Evolutionary conservation across 1,284 basidiomycete species (phyloP), one percentile per base, ranked within the genome.

Genomic region (Papiliotrema flavescens): DNA sequence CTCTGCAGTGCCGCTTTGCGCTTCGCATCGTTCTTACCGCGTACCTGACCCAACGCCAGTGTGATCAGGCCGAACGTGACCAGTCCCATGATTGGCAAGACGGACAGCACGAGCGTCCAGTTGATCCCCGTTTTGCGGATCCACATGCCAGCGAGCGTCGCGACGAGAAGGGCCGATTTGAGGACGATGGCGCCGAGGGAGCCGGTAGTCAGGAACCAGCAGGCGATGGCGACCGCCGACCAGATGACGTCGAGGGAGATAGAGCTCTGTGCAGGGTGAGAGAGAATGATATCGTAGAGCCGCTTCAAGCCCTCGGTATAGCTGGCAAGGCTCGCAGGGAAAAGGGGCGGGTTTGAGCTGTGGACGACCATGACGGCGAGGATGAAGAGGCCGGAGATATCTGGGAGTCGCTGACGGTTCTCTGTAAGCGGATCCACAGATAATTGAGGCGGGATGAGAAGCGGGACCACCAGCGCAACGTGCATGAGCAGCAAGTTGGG

Each of bases 231-330:
- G 49, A 69, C 35, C 0, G 28, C 60, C 2, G 69, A 66, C 83
- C 84, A 86, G 13, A 86, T 65, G 24, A 85, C 81, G 57, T 87
- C 85, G 78, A 81, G 83, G 2, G 84, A 82, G 42, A 88, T 85
- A 2, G 82, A 84, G 0, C 81, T 77, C 65, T 85, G 84, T 0
- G 85, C 85, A 0, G 85, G 84, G 66, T 86, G 83, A 0, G 78
- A 75, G 57, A 82, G 75, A 13, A 85, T 75, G 4, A 49, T 53
- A 24, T 48, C 41, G 43, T 49, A 54, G 4, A 75, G 57, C 9
- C 49, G 24, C 4, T 43, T 19, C 40, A 45, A n/a, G 34, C 59
- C 5, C 32, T 51, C 53, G 44, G 55, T 20, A 19, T 9, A 19
- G 61, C 24, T 9, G 5, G 17, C 6, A 5, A 40, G 39, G 24